Evolutionary conservation across 192 early-diverging fungal species (phyloP).

Genomic region (Backusella sp.): DNA sequence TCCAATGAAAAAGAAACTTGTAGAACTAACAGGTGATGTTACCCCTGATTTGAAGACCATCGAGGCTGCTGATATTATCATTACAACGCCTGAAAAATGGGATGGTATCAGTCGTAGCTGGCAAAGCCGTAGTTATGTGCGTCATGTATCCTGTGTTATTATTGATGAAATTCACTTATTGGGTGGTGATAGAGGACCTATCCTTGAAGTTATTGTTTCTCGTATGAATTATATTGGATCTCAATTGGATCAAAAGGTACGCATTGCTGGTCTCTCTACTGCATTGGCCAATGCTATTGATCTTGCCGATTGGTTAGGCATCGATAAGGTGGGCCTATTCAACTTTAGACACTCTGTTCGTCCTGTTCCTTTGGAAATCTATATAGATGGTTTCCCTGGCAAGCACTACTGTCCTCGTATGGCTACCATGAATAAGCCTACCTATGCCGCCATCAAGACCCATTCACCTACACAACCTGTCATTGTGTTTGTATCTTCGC

Average conservation of each 20-base stretch:
- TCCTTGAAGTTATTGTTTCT: conserved; percentile 96
- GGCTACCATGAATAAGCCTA: conserved; percentile 99
- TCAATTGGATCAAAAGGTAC: conserved; percentile 70
- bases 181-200: conserved; percentile 95
- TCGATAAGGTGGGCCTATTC: conserved; percentile 81
- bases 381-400: conserved; percentile 96
- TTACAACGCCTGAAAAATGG: conserved; percentile 99
- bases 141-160: conserved; percentile 84
- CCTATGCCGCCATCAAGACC: conserved; percentile 90
- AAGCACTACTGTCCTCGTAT: conserved; percentile 98
- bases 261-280: conserved; percentile 94
- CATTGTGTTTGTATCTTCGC: conserved; percentile 97
- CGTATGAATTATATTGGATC: conserved; percentile 97
- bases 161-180: conserved; percentile 99
- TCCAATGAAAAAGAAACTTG: conserved; percentile 82
- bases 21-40: conserved; percentile 95
- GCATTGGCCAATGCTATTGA: conserved; percentile 96
- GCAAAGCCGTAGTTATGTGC: conserved; percentile 88
- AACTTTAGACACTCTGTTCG: conserved; percentile 98
- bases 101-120: conserved; percentile 95
- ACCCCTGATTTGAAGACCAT: conserved; percentile 90
- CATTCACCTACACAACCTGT: conserved; percentile 94
- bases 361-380: conserved; percentile 95
- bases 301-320: conserved; percentile 96
- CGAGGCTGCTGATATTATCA: conserved; percentile 90